These are phyloP conservation scores for Leccinum ponderosum DNA, from an alignment of 1,284 basidiomycete species.

Conservation along the genomic window DNA sequence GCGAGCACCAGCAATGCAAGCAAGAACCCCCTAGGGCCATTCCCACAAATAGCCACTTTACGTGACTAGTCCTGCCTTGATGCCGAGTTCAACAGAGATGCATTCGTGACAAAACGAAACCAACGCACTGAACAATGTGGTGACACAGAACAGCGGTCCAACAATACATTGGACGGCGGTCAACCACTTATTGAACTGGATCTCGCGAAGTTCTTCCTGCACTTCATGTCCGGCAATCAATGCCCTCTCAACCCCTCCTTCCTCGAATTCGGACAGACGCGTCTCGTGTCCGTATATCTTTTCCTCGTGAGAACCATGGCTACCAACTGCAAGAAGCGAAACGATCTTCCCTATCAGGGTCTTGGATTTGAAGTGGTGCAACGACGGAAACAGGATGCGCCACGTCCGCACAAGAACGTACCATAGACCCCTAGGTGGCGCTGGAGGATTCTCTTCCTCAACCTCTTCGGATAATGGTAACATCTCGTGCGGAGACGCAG, in stretches of 20 bases:
- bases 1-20: constrained; percentile 58
- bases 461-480: constrained; percentile 41
- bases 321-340: constrained; percentile 68
- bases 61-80: constrained; percentile 56
- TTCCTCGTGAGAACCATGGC: constrained; percentile 42
- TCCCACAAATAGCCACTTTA: constrained; percentile 57
- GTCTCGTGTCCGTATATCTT: constrained; percentile 34
- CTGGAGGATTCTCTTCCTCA: constrained; percentile 40
- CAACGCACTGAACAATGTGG: constrained; percentile 70
- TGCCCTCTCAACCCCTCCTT: constrained; percentile 58
- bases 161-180: constrained; percentile 78
- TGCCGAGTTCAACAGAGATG: constrained; percentile 6
- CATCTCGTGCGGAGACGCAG: constrained; percentile 50
- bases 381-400: constrained; percentile 83
- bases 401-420: constrained; percentile 43
- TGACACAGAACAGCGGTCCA: constrained; percentile 77
- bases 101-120: constrained; percentile 1
- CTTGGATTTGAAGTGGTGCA: constrained; percentile 77
- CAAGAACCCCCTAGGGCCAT: constrained; percentile 56
- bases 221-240: constrained; percentile 67
- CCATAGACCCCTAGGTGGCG: constrained; percentile 43
- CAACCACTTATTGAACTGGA: constrained; percentile 79
- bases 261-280: constrained; percentile 65
- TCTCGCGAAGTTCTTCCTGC: constrained; percentile 60
- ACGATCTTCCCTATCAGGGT: constrained; percentile 73